A percentile compares a stretch with the other conserved stretches of the same genome.
These are phyloP conservation scores for Ogataea pignaliae DNA, from an alignment of 805 yeast species.

Conservation along the genomic window DNA sequence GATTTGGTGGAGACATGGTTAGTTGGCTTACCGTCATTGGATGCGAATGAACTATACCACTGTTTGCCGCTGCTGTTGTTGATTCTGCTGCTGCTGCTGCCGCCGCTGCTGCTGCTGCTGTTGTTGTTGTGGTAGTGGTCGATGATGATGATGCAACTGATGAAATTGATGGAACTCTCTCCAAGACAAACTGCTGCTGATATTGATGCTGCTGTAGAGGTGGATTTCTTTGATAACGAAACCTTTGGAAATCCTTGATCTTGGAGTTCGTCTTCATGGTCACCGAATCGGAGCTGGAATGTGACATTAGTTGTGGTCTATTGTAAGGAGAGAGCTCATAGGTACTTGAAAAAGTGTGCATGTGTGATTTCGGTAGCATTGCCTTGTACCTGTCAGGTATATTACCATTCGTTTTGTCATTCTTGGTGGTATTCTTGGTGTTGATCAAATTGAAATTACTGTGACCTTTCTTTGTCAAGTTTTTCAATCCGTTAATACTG, in stretches of 20 bases:
- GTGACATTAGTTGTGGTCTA: too few species aligned
- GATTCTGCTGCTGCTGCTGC: not conserved
- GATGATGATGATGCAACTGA: not conserved
- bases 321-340: too few species aligned
- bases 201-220: not conserved
- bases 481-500: conserved; percentile 6
- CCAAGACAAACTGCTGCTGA: not conserved
- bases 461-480: conserved; percentile 7
- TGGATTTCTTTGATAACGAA: not conserved
- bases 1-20: too few species aligned
- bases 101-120: not conserved
- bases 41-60: too few species aligned
- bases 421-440: not conserved
- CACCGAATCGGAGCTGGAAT: not conserved
- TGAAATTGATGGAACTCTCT: not conserved
- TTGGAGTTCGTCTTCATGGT: not conserved
- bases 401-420: not conserved
- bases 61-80: not conserved
- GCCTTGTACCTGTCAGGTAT: not conserved
- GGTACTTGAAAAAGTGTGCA: too few species aligned
- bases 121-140: conserved; percentile 2
- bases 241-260: not conserved
- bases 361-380: too few species aligned
- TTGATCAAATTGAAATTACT: too few species aligned
- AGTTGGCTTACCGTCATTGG: too few species aligned